Evolutionary conservation across 805 yeast genomes (phyloP).

Genomic region (Candida sithepensis): DNA sequence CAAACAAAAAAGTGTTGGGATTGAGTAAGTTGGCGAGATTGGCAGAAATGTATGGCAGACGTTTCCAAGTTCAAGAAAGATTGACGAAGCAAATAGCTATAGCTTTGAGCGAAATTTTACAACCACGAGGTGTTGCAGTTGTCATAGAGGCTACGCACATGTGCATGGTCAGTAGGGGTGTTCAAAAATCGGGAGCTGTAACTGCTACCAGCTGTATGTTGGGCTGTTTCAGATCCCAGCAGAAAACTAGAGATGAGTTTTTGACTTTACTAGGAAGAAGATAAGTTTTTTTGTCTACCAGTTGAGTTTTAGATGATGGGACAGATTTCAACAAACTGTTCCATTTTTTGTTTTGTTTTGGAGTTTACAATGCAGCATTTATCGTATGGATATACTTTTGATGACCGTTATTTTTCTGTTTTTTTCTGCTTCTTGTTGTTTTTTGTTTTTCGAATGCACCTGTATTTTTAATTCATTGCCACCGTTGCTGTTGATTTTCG

Average conservation of each 20-base stretch:
- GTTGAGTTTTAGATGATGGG: neutral
- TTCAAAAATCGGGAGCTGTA: slow-evolving; percentile 90
- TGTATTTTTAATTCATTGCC: neutral
- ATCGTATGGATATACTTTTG: neutral
- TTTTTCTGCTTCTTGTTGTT: neutral
- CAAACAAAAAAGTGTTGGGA: slow-evolving; percentile 89
- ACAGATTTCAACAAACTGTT: neutral
- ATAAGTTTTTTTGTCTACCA: neutral
- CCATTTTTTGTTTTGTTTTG: neutral
- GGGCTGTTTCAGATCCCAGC: slow-evolving; percentile 91
- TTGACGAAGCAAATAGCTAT: slow-evolving; percentile 96
- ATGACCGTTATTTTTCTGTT: neutral
- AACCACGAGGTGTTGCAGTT: slow-evolving; percentile 97
- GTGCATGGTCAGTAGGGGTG: slow-evolving; percentile 99
- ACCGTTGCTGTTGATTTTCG: neutral
- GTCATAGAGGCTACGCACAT: slow-evolving; percentile 97
- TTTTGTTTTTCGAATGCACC: neutral
- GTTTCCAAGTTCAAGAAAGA: slow-evolving; percentile 97
- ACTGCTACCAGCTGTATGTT: slow-evolving; percentile 97
- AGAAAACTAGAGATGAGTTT: slow-evolving; percentile 95
- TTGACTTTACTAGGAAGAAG: slow-evolving; percentile 71
- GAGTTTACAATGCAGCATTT: neutral
- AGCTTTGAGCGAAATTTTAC: slow-evolving; percentile 86
- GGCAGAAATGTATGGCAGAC: slow-evolving; percentile 94
- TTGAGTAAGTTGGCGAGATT: slow-evolving; percentile 88